phyloP scores from a whole-genome alignment of 2,329 filamentous ascomycete species.

The Microsporum ferrugineum region DNA sequence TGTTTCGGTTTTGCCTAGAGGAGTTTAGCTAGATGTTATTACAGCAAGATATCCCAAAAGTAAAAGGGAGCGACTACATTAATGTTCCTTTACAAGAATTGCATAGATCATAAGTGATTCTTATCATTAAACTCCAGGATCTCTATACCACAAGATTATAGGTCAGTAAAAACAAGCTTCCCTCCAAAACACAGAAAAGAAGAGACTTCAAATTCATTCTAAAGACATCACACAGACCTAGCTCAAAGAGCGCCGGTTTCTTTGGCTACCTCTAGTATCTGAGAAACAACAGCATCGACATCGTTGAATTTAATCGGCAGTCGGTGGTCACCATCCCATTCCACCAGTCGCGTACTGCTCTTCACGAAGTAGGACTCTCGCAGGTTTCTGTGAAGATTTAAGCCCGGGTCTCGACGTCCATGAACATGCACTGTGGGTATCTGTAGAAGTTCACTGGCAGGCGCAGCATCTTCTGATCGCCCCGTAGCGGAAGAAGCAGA shows the following conservation, averaged over 20 bases:
- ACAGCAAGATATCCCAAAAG: too few relatives aligned
- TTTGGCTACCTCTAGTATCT: constrained; percentile 8
- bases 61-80: too few relatives aligned
- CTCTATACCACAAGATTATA: too few relatives aligned
- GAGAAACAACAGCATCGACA: constrained; percentile 42
- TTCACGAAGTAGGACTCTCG: constrained; percentile 49
- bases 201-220: too few relatives aligned
- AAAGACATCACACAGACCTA: not conserved
- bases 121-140: too few relatives aligned
- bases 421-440: constrained; percentile 59
- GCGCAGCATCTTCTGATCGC: not conserved
- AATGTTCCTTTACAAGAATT: too few relatives aligned
- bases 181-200: not conserved
- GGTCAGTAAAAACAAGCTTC: too few relatives aligned
- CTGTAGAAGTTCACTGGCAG: constrained; percentile 1
- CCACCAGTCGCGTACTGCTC: constrained; percentile 46
- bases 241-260: constrained; percentile 5
- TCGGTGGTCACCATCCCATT: constrained; percentile 64
- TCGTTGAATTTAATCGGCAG: constrained; percentile 58
- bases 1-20: too few relatives aligned
- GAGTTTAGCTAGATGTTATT: too few relatives aligned
- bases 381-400: constrained; percentile 48
- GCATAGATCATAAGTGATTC: too few relatives aligned
- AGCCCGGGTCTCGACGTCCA: constrained; percentile 48
- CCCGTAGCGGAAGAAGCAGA: not conserved